Percentiles rank a stretch among this genome's conserved stretches.
These are phyloP conservation scores for Dendrobium nobile DNA, from an alignment of 106 monocot genomes.

Conservation along the genomic window DNA sequence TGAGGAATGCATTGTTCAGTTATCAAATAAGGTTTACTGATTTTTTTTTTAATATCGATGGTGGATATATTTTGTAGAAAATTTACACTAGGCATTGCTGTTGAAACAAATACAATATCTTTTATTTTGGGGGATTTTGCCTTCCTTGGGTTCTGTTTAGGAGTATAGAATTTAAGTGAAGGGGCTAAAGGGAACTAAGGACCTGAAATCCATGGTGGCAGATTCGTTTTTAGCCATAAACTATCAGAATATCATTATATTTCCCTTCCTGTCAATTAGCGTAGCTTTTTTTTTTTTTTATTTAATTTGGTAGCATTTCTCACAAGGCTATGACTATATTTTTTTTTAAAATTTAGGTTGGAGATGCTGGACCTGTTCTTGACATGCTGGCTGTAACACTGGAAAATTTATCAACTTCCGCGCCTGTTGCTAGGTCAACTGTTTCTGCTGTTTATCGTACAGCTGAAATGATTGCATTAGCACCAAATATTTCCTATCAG, in stretches of 20 bases:
- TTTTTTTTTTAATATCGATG: neutral
- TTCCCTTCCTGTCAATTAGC: neutral
- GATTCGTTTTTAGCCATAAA: neutral
- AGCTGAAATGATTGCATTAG: slow-evolving; percentile 79
- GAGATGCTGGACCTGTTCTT: slow-evolving; percentile 87
- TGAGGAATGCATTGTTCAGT: slow-evolving; percentile 74
- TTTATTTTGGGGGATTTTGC: neutral
- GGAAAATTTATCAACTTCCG: slow-evolving; percentile 58
- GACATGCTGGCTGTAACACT: slow-evolving; percentile 75
- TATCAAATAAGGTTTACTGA: slow-evolving; percentile 62
- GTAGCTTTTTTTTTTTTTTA: neutral
- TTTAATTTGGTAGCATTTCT: neutral
- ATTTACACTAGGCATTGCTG: neutral
- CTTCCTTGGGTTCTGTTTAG: neutral
- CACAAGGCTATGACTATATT: neutral
- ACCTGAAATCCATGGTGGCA: neutral
- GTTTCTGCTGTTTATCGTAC: slow-evolving; percentile 76
- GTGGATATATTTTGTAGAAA: neutral
- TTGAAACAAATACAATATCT: slow-evolving; percentile 1
- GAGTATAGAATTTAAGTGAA: neutral
- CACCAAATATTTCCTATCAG: slow-evolving; percentile 73
- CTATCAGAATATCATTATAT: neutral
- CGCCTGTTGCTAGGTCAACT: slow-evolving; percentile 63
- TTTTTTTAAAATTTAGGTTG: slow-evolving; percentile 40
- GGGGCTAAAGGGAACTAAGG: neutral